Evolutionary conservation across 2,329 filamentous ascomycete genomes (phyloP).

Genomic region (Juglanconis juglandina): DNA sequence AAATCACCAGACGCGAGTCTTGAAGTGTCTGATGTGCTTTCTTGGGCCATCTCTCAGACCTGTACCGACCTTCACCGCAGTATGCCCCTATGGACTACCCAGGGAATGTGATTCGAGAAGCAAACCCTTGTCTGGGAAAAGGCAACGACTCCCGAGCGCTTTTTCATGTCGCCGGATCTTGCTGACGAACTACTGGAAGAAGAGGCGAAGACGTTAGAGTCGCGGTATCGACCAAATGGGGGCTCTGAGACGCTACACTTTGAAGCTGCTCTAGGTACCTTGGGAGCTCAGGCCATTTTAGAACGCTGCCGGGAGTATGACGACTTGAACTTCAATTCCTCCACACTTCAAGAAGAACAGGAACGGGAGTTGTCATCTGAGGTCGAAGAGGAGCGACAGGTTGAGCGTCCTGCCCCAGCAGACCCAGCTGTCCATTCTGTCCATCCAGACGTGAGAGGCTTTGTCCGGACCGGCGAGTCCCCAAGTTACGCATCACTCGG

Average conservation of each 20-base stretch:
- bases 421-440: slow-evolving; percentile 39
- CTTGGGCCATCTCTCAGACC: slow-evolving; percentile 59
- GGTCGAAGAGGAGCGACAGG: slow-evolving; percentile 55
- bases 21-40: slow-evolving; percentile 38
- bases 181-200: slow-evolving; percentile 50
- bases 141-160: not conserved
- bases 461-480: slow-evolving; percentile 31
- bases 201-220: slow-evolving; percentile 49
- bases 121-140: slow-evolving; percentile 31
- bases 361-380: slow-evolving; percentile 66
- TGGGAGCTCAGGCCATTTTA: slow-evolving; percentile 27
- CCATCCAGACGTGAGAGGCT: slow-evolving; percentile 38
- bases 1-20: not conserved
- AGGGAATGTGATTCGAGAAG: slow-evolving; percentile 51
- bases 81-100: slow-evolving; percentile 58
- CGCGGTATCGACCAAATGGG: slow-evolving; percentile 44
- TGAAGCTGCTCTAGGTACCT: slow-evolving; percentile 35
- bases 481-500: slow-evolving; percentile 27
- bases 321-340: slow-evolving; percentile 27
- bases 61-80: slow-evolving; percentile 44
- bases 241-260: not conserved
- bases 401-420: slow-evolving; percentile 44
- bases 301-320: slow-evolving; percentile 36
- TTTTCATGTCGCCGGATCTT: slow-evolving; percentile 22
- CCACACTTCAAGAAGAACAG: slow-evolving; percentile 59